Base-by-base conservation (phyloP, 805 yeast species). In the Wickerhamiella galacta region DNA sequence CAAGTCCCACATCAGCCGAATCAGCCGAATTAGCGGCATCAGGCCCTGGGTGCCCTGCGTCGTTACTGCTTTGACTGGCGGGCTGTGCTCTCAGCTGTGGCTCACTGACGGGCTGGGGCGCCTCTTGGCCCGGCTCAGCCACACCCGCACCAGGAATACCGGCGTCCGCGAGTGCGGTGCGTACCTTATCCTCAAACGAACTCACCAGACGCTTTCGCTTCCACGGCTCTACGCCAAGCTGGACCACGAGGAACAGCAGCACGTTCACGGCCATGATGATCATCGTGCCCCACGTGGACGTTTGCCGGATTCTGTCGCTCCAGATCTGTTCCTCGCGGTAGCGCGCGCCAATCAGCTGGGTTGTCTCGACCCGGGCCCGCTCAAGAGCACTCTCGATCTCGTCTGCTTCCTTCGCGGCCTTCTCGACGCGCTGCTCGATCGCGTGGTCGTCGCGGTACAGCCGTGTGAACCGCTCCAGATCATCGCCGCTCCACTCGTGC, bases 321-420 rank as follows among this genome's bases (percentile, higher is more conserved):
- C 98, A 90, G 6, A 90, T 72, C 54, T 90, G 96, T 48, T 90
- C 99, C 52, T 90, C 96, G 41, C 87, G 94, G 47, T 90, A 90
- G 44, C 96, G 61, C 2, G 83, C 73, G 47, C 87, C 61, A 12
- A 90, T 90, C 38, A 80, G 75, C 36, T 73, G 73, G 12, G 82
- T 74, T 30, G 83, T 56, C 30, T 54, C 51, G 2, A 47, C 50
- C 43, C 85, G 95, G 1, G 71, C 61, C 17, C 58, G 53, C 16
- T 62, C 64, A 25, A 85, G 58, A 8, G 49, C 44, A 7, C 41
- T 43, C 28, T 70, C 67, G 2, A 75, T 58, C 2, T 58, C 57
- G 16, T 57, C 52, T 38, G 76, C 93, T 2, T 50, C 47, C 31
- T 64, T 63, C 32, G 77, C 77, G 2, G 80, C 58, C 3, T 59